Evolutionary conservation across 169 alveolate species (phyloP).

Genomic region (Cryptosporidium ubiquitum): DNA sequence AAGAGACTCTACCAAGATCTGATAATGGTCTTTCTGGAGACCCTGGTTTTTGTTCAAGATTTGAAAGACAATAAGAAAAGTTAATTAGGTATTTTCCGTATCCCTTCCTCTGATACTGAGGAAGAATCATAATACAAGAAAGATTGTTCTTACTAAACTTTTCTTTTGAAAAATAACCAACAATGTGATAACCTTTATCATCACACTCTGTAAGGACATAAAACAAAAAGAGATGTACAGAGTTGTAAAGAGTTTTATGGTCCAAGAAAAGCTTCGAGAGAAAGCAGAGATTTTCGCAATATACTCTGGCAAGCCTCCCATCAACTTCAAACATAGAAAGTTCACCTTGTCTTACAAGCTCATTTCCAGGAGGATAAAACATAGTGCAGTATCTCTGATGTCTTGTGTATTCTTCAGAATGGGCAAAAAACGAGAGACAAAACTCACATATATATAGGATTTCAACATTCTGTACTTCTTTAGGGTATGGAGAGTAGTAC

Average conservation of each 20-base stretch:
- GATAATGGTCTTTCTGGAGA: slow-evolving; percentile 98
- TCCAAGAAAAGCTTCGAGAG: slow-evolving; percentile 96
- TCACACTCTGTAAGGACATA: slow-evolving; percentile 94
- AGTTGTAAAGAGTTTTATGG: slow-evolving; percentile 93
- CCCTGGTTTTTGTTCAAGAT: slow-evolving; percentile 92
- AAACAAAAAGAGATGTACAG: slow-evolving; percentile 90
- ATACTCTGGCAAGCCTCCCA: slow-evolving; percentile 91
- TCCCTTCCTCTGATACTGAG: slow-evolving; percentile 89
- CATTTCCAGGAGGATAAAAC: slow-evolving; percentile 98
- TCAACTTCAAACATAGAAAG: slow-evolving; percentile 96
- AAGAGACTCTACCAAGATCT: slow-evolving; percentile 96
- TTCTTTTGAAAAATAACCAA: slow-evolving; percentile 90
- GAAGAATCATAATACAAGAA: slow-evolving; percentile 87
- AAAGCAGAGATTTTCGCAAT: slow-evolving; percentile 96
- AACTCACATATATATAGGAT: slow-evolving; percentile 94
- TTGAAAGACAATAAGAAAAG: slow-evolving; percentile 91
- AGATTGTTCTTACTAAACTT: slow-evolving; percentile 81
- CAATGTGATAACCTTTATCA: slow-evolving; percentile 88
- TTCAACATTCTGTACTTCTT: slow-evolving; percentile 92
- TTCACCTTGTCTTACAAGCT: slow-evolving; percentile 93
- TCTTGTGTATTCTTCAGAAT: slow-evolving; percentile 85
- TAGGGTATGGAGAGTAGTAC: slow-evolving; percentile 98
- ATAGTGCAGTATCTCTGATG: slow-evolving; percentile 89
- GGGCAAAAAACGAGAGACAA: slow-evolving; percentile 90
- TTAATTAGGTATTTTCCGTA: slow-evolving; percentile 89